Evolutionary conservation across 139 green algal species (phyloP).

Genomic region (Coelastrella sp.): DNA sequence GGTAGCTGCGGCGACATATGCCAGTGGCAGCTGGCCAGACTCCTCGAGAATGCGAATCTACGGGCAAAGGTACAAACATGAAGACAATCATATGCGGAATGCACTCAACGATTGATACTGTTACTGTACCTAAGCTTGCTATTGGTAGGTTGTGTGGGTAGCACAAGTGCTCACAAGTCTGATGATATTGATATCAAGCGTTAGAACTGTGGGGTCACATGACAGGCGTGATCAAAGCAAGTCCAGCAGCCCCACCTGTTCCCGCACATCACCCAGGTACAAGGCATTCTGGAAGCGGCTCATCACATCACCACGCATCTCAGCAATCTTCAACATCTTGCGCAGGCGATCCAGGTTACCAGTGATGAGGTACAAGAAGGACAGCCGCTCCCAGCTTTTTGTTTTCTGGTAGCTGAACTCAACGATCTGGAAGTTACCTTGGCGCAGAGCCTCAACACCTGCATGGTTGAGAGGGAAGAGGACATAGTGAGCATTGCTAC

Average conservation of each 20-base stretch:
- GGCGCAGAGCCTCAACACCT: slow-evolving; percentile 56
- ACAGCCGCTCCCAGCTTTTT: slow-evolving; percentile 98
- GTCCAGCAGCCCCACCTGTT: slow-evolving; percentile 64
- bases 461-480: too few species aligned
- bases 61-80: neutral
- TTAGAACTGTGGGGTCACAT: too few species aligned
- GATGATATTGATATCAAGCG: too few species aligned
- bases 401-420: slow-evolving; percentile 99
- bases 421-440: slow-evolving; percentile 98
- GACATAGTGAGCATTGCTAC: too few species aligned
- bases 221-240: too few species aligned
- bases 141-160: too few species aligned
- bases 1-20: slow-evolving; percentile 92
- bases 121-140: too few species aligned
- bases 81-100: too few species aligned
- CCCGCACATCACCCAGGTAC: slow-evolving; percentile 94
- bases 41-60: slow-evolving; percentile 90
- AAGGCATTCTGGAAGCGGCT: slow-evolving; percentile 97
- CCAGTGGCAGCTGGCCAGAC: slow-evolving; percentile 89
- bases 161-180: too few species aligned
- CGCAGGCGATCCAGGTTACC: slow-evolving; percentile 80
- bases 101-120: too few species aligned
- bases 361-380: slow-evolving; percentile 99
- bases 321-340: slow-evolving; percentile 99
- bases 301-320: slow-evolving; percentile 96